phyloP scores from a whole-genome alignment of 2,329 filamentous ascomycete species.

The Talaromyces amestolkiae region DNA sequence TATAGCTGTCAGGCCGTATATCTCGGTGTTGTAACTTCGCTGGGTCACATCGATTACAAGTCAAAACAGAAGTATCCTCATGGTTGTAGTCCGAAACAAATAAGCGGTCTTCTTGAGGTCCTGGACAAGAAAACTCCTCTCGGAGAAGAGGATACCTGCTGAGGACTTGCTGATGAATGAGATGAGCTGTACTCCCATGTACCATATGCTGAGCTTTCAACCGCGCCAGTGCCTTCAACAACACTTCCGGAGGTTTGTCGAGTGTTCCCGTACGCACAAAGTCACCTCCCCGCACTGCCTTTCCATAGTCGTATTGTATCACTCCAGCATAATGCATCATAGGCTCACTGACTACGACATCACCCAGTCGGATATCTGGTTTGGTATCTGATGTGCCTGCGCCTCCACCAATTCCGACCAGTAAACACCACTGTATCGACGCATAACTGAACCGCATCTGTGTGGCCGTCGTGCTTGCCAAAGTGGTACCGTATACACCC shows the following conservation, averaged over 20 bases:
- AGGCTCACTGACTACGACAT: background rate
- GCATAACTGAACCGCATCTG: background rate
- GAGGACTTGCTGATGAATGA: background rate
- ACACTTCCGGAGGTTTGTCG: background rate
- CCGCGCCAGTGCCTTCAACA: background rate
- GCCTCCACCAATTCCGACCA: background rate
- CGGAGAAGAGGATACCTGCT: background rate
- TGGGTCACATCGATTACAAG: background rate
- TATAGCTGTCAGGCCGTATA: background rate
- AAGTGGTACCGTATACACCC: background rate
- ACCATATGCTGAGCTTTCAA: background rate
- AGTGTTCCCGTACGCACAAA: background rate
- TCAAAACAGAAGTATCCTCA: background rate
- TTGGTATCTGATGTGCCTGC: background rate
- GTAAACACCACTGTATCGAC: background rate
- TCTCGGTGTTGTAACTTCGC: background rate
- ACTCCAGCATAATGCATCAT: background rate
- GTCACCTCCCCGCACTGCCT: background rate
- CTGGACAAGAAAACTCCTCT: background rate
- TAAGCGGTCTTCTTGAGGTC: background rate
- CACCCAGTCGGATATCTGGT: background rate
- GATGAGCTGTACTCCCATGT: background rate
- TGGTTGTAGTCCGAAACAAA: background rate
- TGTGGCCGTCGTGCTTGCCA: background rate
- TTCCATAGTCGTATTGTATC: background rate